Conservation (phyloP, 345 rosid genomes). For the Syzygium jambos region DNA sequence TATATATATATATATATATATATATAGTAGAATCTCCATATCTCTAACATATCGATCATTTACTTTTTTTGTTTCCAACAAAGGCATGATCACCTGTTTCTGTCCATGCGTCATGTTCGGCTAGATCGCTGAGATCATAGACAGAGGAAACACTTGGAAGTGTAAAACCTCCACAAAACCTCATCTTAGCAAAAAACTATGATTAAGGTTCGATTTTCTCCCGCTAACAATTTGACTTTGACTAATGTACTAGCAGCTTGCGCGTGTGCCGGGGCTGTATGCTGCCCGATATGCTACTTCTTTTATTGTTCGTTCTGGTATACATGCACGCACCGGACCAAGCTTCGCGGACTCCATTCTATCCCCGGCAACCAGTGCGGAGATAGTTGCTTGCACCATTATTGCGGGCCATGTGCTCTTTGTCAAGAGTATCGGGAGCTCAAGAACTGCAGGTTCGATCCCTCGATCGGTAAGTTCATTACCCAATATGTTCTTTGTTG, state of each 20-base stretch:
- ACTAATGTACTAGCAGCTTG: background rate
- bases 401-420: background rate
- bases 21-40: background rate
- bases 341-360: background rate
- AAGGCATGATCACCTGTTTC: constrained; percentile 2
- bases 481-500: background rate
- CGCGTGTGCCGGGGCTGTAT: background rate
- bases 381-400: constrained; percentile 3
- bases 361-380: background rate
- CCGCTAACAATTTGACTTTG: background rate
- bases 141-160: constrained; percentile 14
- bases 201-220: background rate
- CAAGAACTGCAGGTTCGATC: constrained; percentile 4
- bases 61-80: background rate
- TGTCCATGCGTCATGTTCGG: constrained; percentile 16
- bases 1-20: background rate
- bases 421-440: constrained; percentile 11
- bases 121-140: constrained; percentile 15
- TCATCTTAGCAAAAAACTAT: background rate
- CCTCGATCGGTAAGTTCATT: background rate
- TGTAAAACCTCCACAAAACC: background rate
- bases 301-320: background rate
- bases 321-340: constrained; percentile 6
- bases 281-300: background rate
- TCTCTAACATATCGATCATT: background rate